A percentile compares a stretch with the other conserved stretches of the same genome.
phyloP scores from a whole-genome alignment of 2,329 filamentous ascomycete species.

The Elsinoe fawcettii region DNA sequence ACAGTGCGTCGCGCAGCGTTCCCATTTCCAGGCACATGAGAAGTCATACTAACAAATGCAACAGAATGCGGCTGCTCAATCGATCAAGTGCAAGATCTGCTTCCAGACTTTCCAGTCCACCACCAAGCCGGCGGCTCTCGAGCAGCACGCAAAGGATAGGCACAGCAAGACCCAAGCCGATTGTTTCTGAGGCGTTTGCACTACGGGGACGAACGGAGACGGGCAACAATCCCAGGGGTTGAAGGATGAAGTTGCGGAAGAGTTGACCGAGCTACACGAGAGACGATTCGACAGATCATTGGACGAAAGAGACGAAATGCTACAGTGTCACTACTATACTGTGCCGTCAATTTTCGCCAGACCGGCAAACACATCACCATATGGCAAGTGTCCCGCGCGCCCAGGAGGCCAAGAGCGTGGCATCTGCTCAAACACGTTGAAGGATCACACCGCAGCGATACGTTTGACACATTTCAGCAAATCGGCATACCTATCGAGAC shows the following conservation, averaged over 20 bases:
- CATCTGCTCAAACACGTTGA: neutral
- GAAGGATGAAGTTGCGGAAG: neutral
- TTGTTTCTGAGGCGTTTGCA: constrained; percentile 48
- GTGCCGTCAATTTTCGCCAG: neutral
- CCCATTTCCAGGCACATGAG: neutral
- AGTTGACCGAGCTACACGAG: neutral
- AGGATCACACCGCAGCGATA: neutral
- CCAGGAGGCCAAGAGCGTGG: constrained; percentile 5
- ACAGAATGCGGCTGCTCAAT: constrained; percentile 65
- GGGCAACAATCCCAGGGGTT: neutral
- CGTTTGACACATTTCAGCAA: neutral
- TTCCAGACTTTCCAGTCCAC: constrained; percentile 73
- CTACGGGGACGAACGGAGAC: neutral
- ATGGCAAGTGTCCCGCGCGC: neutral
- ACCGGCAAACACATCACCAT: neutral
- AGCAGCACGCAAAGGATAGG: constrained; percentile 67
- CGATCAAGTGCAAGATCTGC: constrained; percentile 70
- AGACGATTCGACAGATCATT: neutral
- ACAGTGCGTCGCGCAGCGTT: constrained; percentile 16
- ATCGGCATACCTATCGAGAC: constrained; percentile 4
- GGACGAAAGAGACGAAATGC: neutral
- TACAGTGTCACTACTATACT: neutral
- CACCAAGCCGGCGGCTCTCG: constrained; percentile 55
- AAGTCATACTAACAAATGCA: neutral
- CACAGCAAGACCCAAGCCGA: constrained; percentile 64